A percentile compares a stretch with the other conserved stretches of the same genome.
Conservation (phyloP, 73 alveolate species). For the Paramecium pentaurelia region DNA sequence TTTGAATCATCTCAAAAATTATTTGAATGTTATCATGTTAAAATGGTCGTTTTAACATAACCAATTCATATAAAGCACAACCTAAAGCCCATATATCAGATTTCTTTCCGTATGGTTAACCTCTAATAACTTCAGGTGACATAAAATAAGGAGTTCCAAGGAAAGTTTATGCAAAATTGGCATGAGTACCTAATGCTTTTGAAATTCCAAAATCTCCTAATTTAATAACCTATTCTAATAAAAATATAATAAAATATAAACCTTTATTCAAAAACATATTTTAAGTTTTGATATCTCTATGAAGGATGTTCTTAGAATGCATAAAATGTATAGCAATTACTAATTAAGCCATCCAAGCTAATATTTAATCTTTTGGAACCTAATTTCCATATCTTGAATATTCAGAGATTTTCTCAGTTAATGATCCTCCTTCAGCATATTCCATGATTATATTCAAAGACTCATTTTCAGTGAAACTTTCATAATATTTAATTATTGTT, state of each 20-base stretch:
- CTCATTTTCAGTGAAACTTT: constrained; percentile 85
- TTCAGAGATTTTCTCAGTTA: constrained; percentile 80
- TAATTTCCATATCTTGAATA: constrained; percentile 62
- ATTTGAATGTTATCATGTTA: constrained; percentile 76
- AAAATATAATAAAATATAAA: background rate
- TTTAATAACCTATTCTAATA: constrained; percentile 76
- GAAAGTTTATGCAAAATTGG: constrained; percentile 80
- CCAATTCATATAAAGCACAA: constrained; percentile 93
- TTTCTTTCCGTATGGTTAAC: constrained; percentile 88
- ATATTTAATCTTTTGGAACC: constrained; percentile 76
- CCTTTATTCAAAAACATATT: constrained; percentile 85
- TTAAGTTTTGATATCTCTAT: constrained; percentile 94
- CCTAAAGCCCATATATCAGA: constrained; percentile 99
- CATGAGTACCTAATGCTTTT: constrained; percentile 80
- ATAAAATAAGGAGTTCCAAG: constrained; percentile 97
- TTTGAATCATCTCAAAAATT: constrained; percentile 68
- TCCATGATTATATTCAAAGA: constrained; percentile 92
- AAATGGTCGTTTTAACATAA: constrained; percentile 90
- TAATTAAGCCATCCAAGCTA: constrained; percentile 86
- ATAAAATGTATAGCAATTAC: constrained; percentile 88
- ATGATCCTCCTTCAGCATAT: constrained; percentile 96
- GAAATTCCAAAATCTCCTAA: constrained; percentile 98
- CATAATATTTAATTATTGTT: constrained; percentile 90
- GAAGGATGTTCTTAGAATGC: constrained; percentile 93
- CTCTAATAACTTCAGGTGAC: constrained; percentile 96